Conservation (phyloP, 169 alveolate species). For the Toxoplasma gondii region DNA sequence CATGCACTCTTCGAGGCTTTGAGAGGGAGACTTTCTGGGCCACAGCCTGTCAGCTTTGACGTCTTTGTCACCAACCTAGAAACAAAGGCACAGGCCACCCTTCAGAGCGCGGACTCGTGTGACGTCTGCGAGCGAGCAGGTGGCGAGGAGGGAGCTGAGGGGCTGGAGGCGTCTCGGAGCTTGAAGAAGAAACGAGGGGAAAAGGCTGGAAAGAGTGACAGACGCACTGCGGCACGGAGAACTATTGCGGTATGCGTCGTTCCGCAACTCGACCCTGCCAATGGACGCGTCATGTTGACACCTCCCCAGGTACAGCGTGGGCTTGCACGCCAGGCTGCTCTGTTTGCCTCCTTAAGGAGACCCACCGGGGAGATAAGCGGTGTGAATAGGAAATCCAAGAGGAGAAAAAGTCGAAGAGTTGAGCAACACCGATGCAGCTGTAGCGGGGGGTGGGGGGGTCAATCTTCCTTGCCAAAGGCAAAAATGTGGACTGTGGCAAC, state of each 20-base stretch:
- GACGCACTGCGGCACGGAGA: neutral
- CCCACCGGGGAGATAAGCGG: too few species aligned
- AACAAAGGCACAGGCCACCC: neutral
- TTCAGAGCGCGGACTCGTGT: neutral
- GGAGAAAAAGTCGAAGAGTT: too few species aligned
- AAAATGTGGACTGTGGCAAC: too few species aligned
- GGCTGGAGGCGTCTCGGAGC: neutral
- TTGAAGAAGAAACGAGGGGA: neutral
- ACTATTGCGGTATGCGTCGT: neutral
- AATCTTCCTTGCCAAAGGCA: too few species aligned
- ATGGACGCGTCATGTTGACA: neutral
- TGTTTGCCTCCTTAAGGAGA: too few species aligned
- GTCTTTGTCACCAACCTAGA: neutral
- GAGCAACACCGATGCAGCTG: too few species aligned
- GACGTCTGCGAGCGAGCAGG: neutral
- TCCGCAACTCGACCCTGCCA: neutral
- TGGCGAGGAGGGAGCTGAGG: neutral
- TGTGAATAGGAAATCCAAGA: too few species aligned
- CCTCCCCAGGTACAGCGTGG: neutral
- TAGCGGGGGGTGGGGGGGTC: too few species aligned
- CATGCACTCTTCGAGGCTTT: constrained; percentile 24
- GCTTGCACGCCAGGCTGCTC: too few species aligned
- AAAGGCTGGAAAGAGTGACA: neutral
- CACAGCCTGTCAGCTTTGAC: neutral
- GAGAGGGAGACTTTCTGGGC: neutral